Conservation (phyloP, 73 alveolate species). For the Uronychia setigera region DNA sequence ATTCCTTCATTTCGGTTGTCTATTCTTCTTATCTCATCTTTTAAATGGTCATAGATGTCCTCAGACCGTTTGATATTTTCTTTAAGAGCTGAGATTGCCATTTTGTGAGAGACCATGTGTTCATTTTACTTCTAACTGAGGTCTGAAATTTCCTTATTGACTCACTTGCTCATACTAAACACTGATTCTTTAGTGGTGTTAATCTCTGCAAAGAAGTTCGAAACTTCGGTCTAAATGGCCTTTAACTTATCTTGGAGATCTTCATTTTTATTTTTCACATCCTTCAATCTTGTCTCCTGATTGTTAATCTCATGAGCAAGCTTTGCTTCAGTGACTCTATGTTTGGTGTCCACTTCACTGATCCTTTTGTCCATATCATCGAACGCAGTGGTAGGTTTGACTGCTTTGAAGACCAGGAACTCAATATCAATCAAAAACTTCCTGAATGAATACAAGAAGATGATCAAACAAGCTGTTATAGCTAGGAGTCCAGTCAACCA, state of each 20-base stretch:
- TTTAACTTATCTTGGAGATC: background rate
- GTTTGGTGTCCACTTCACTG: background rate
- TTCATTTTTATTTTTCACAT: too few species aligned
- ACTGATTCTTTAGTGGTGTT: background rate
- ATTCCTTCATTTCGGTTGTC: background rate
- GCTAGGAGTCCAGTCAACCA: background rate
- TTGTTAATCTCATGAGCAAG: too few species aligned
- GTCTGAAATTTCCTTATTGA: background rate
- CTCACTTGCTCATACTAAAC: background rate
- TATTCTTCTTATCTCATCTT: background rate
- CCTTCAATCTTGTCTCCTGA: too few species aligned
- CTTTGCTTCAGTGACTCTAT: too few species aligned
- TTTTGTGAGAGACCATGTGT: background rate
- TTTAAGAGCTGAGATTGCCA: background rate
- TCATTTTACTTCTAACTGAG: background rate
- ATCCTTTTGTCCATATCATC: constrained; percentile 28
- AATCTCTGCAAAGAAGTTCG: background rate
- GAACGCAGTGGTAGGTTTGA: constrained; percentile 22
- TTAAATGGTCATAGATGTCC: background rate
- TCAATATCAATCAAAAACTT: background rate
- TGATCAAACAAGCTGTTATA: background rate
- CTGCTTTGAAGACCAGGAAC: too few species aligned
- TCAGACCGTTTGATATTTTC: background rate
- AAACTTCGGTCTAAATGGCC: background rate
- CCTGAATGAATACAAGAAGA: background rate